Evolutionary conservation across 2,329 filamentous ascomycete species (phyloP), one percentile per base, ranked within the genome.

Genomic region (Ceratocystis cubensis): DNA sequence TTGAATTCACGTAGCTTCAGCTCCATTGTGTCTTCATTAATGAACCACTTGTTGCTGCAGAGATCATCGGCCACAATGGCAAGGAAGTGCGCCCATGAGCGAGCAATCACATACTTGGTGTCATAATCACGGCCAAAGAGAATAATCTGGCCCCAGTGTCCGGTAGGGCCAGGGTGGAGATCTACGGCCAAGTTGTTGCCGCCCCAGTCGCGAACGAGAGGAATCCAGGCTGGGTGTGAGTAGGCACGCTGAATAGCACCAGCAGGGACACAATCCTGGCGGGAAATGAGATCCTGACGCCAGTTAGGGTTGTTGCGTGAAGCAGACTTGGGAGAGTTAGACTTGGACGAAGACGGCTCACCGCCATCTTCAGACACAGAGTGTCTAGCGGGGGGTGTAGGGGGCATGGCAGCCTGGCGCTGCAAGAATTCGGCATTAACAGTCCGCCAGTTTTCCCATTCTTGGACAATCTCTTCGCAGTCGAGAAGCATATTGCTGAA

Each of bases 51-150:
- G 70, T 90, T 89, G 71, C 89, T 94, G 77, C 84, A 85, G 72
- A 99, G 79, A 73, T 99, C 94, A 73, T 99, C 94, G 37, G 94
- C 91, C 5, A 96, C 84, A 41, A 86, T 84, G 63, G 91, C 91
- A 22, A 99, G 78, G 73, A 99, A 92, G 8, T 88, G 83, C 17
- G 86, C 84, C 94, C 94, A 99, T 0, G 93, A 97, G 69, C 89
- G 86, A 37, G 94, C 89, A 66, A 99, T 83, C 5, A 99, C 94
- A 74, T 96, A 99, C 78, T 99, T 99, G 76, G 90, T 96, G 74
- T 99, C 94, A 76, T 96, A 99, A 78, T 99, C 94, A 69, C 94
- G 90, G 63, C 94, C 94, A 75, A 96, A 96, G 69, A 99, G 82
- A 72, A 99, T 96, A 70, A 99, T 85, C 75, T 99, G 94, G 65